These are phyloP conservation scores for Globisporangium middletonii DNA, from an alignment of 352 stramenopile genomes.

Conservation along the genomic window DNA sequence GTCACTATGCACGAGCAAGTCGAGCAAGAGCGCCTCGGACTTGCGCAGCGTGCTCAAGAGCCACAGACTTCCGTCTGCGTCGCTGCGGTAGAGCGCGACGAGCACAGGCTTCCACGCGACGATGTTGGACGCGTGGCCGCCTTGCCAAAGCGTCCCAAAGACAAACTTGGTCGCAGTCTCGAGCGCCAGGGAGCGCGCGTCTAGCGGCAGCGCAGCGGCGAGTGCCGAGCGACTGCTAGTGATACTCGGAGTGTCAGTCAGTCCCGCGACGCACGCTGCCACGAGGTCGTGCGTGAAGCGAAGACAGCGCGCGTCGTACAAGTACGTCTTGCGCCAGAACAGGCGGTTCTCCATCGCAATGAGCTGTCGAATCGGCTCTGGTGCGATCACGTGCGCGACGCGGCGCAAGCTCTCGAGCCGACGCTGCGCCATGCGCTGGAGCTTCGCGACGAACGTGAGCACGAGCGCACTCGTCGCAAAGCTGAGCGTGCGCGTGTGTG, in stretches of 20 bases:
- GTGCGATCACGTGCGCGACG: slow-evolving; percentile 48
- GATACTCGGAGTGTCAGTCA: slow-evolving; percentile 9
- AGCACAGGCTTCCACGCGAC: slow-evolving; percentile 71
- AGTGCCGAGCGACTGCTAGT: not conserved
- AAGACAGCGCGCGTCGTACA: slow-evolving; percentile 68
- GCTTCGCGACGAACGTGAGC: slow-evolving; percentile 30
- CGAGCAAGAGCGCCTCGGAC: slow-evolving; percentile 62
- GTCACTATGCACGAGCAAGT: slow-evolving; percentile 69
- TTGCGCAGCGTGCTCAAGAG: slow-evolving; percentile 51
- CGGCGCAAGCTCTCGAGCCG: slow-evolving; percentile 42
- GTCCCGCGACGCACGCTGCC: slow-evolving; percentile 42
- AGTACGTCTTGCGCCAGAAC: slow-evolving; percentile 84
- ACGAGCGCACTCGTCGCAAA: slow-evolving; percentile 4
- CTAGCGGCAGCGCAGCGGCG: slow-evolving; percentile 21
- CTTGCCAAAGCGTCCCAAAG: slow-evolving; percentile 84
- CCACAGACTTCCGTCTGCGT: slow-evolving; percentile 67
- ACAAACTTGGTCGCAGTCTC: slow-evolving; percentile 83
- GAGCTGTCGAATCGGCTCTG: slow-evolving; percentile 61
- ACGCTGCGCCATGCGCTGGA: slow-evolving; percentile 22
- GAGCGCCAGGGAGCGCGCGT: slow-evolving; percentile 64
- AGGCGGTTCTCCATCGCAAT: slow-evolving; percentile 81
- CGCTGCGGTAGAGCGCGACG: slow-evolving; percentile 61
- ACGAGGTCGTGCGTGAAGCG: slow-evolving; percentile 80
- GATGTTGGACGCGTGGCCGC: slow-evolving; percentile 62
- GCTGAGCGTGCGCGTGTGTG: not conserved